Percentiles rank a stretch among this genome's conserved stretches.
These are phyloP conservation scores for Vanrija pseudolonga DNA, from an alignment of 1,284 basidiomycete species.

Conservation along the genomic window DNA sequence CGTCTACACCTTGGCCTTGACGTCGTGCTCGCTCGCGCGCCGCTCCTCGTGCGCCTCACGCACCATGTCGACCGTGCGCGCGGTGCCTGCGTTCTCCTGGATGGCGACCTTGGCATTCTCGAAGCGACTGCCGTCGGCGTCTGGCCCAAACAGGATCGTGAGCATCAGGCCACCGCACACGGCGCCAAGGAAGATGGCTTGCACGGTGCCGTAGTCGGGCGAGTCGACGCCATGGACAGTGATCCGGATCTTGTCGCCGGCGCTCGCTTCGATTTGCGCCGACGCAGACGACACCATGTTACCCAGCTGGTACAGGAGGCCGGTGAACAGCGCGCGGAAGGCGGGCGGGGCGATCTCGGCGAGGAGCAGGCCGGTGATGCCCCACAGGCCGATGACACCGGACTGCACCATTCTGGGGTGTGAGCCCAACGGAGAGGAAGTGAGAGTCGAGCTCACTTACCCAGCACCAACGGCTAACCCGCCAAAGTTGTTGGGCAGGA, in stretches of 20 bases:
- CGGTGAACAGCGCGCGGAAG: constrained; percentile 89
- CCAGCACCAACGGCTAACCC: constrained; percentile 41
- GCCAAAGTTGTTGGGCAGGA: constrained; percentile 58
- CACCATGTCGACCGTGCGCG: constrained; percentile 44
- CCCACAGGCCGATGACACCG: constrained; percentile 69
- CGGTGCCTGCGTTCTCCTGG: constrained; percentile 64
- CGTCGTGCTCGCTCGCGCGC: background rate
- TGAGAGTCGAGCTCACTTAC: background rate
- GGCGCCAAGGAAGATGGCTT: constrained; percentile 77
- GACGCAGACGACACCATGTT: constrained; percentile 81
- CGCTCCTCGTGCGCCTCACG: constrained; percentile 16
- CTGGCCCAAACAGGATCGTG: constrained; percentile 52
- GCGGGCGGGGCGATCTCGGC: constrained; percentile 77
- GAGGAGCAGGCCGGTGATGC: constrained; percentile 55
- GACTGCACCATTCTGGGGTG: constrained; percentile 64
- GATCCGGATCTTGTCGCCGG: constrained; percentile 52
- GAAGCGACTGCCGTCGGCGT: constrained; percentile 71
- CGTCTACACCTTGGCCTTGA: too few species aligned
- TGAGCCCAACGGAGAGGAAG: too few species aligned
- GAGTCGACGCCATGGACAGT: constrained; percentile 16
- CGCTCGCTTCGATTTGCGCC: constrained; percentile 86
- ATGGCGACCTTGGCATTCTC: constrained; percentile 76
- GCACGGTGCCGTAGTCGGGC: constrained; percentile 78
- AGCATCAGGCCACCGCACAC: constrained; percentile 48
- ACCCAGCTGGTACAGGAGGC: constrained; percentile 66